Evolutionary conservation across 2,329 filamentous ascomycete genomes (phyloP).

Genomic region (Ophiostoma quercus): DNA sequence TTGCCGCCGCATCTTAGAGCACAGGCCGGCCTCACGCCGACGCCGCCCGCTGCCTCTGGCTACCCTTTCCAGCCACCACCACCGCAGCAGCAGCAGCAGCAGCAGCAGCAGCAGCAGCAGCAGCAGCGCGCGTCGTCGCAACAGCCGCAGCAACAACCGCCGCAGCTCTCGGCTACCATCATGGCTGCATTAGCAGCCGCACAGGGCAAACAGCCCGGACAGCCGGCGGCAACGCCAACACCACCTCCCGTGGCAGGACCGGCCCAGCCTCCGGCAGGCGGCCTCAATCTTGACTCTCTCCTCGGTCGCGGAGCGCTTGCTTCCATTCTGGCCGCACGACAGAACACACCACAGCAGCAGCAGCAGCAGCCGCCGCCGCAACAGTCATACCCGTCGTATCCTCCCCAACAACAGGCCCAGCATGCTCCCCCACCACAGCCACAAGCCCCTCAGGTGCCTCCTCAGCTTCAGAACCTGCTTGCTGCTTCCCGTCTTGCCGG

Average conservation of each 20-base stretch:
- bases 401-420: constrained; percentile 39
- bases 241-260: constrained; percentile 26
- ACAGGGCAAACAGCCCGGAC: constrained; percentile 33
- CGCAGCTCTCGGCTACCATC: constrained; percentile 21
- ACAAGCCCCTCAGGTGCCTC: not conserved
- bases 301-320: constrained; percentile 57
- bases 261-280: constrained; percentile 26
- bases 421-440: constrained; percentile 32
- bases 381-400: constrained; percentile 31
- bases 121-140: constrained; percentile 22
- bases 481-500: constrained; percentile 5
- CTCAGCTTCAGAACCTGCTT: constrained; percentile 13
- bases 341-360: constrained; percentile 37
- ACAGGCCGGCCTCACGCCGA: constrained; percentile 32
- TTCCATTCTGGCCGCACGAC: constrained; percentile 46
- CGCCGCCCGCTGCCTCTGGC: constrained; percentile 31
- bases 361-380: constrained; percentile 45
- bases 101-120: constrained; percentile 32
- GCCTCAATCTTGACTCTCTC: constrained; percentile 53
- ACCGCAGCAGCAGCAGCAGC: too few species aligned
- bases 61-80: constrained; percentile 28
- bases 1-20: constrained; percentile 46
- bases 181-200: constrained; percentile 26
- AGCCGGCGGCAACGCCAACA: constrained; percentile 13
- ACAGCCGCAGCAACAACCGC: constrained; percentile 30